phyloP scores from a whole-genome alignment of 139 green algal species.

The Chlamydomonas sphaeroides region DNA sequence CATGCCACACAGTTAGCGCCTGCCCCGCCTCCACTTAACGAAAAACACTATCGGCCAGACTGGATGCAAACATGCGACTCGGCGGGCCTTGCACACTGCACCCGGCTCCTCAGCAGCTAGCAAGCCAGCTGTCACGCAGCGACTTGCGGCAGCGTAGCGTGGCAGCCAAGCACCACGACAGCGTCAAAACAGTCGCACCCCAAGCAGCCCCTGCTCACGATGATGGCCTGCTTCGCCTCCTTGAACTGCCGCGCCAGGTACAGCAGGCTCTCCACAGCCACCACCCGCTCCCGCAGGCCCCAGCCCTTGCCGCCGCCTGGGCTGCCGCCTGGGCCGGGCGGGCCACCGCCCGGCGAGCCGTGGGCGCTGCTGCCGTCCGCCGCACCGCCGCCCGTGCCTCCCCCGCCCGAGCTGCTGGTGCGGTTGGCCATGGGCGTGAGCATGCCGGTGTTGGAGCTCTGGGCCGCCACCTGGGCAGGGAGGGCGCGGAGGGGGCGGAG shows the following conservation, averaged over 20 bases:
- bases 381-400: background rate
- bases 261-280: slow-evolving; percentile 53
- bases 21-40: too few relatives aligned
- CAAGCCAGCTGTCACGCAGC: too few relatives aligned
- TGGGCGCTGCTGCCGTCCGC: background rate
- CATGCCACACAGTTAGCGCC: too few relatives aligned
- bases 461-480: background rate
- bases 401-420: background rate
- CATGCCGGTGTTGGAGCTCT: slow-evolving; percentile 22
- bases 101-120: too few relatives aligned
- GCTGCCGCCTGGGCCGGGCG: background rate
- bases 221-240: slow-evolving; percentile 33
- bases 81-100: too few relatives aligned
- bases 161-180: too few relatives aligned
- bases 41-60: too few relatives aligned
- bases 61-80: too few relatives aligned
- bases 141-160: too few relatives aligned
- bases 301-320: background rate
- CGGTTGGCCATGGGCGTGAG: background rate
- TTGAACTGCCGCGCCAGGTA: slow-evolving; percentile 42
- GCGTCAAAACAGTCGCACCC: too few relatives aligned
- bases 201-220: too few relatives aligned
- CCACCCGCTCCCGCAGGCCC: slow-evolving; percentile 47
- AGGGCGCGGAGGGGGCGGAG: too few relatives aligned
- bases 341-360: background rate